Evolutionary conservation across 768 basidiomycete species (phyloP).

Genomic region (Cystofilobasidium macerans): DNA sequence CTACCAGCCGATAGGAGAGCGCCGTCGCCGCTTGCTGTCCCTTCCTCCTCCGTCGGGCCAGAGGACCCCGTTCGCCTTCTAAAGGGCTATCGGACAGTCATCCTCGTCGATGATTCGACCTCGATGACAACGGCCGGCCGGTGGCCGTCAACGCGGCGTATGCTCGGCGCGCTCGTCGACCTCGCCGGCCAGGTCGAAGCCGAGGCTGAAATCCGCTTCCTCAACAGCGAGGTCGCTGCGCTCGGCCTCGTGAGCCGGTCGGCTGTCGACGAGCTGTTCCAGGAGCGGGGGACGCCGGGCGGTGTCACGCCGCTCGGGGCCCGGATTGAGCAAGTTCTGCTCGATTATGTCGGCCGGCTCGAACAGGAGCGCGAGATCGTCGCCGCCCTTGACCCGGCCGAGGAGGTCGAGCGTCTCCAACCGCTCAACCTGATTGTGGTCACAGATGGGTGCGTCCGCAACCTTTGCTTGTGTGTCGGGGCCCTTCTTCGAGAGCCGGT

Average conservation of each 20-base stretch:
- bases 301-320: slow-evolving; percentile 9
- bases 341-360: slow-evolving; percentile 10
- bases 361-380: slow-evolving; percentile 14
- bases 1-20: background rate
- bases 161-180: slow-evolving; percentile 15
- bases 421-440: slow-evolving; percentile 21
- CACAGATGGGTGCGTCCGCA: slow-evolving; percentile 19
- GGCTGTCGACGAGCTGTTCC: slow-evolving; percentile 8
- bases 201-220: slow-evolving; percentile 8
- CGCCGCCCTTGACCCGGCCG: background rate
- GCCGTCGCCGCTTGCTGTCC: background rate
- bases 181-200: slow-evolving; percentile 14
- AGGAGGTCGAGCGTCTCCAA: slow-evolving; percentile 4
- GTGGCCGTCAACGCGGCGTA: background rate
- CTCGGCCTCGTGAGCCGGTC: background rate
- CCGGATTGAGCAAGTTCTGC: slow-evolving; percentile 13
- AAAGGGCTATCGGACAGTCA: slow-evolving; percentile 1
- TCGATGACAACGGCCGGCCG: slow-evolving; percentile 10
- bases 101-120: slow-evolving; percentile 18
- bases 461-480: no score
- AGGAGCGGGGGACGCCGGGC: slow-evolving; percentile 1
- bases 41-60: background rate
- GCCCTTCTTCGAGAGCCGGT: no score
- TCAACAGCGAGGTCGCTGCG: slow-evolving; percentile 5
- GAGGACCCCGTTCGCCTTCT: slow-evolving; percentile 18